Percentiles rank a stretch among this genome's conserved stretches.
phyloP scores from a whole-genome alignment of 2,329 filamentous ascomycete genomes.

The Hypoxylon sp. region DNA sequence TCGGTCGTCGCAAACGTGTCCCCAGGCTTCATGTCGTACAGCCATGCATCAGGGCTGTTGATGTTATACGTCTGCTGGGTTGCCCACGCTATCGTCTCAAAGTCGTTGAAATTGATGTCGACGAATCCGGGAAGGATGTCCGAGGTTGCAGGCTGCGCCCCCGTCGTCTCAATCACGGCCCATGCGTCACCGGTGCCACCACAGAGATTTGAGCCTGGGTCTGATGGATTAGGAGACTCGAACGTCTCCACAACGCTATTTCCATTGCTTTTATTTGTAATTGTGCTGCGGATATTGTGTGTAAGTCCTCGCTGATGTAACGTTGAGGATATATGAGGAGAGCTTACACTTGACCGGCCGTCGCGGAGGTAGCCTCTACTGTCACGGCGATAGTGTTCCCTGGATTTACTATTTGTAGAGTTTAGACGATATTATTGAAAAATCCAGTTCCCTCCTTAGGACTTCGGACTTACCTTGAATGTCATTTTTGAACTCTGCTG shows the following conservation, averaged over 20 bases:
- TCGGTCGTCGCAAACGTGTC: neutral
- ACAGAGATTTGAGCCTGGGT: constrained; percentile 9
- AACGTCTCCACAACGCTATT: constrained; percentile 2
- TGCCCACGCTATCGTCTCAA: constrained; percentile 4
- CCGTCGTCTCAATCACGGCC: constrained; percentile 13
- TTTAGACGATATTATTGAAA: neutral
- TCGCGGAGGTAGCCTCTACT: neutral
- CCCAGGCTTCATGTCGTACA: constrained; percentile 7
- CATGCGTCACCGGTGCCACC: constrained; percentile 1
- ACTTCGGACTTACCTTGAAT: neutral
- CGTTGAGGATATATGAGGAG: neutral
- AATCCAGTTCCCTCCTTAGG: neutral
- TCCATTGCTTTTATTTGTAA: constrained; percentile 2
- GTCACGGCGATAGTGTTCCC: neutral
- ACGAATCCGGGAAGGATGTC: constrained; percentile 8
- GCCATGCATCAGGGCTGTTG: neutral
- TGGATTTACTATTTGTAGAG: neutral
- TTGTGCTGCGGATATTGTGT: neutral
- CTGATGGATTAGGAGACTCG: neutral
- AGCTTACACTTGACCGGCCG: constrained; percentile 11
- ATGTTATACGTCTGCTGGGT: constrained; percentile 8
- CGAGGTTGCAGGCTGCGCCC: neutral
- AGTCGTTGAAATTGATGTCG: constrained; percentile 2
- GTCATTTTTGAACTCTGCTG: neutral
- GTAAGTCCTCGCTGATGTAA: neutral